Percentiles rank a stretch among this genome's conserved stretches.
Evolutionary conservation across 805 yeast species (phyloP).

Genomic region (Kluyveromyces aestuarii): DNA sequence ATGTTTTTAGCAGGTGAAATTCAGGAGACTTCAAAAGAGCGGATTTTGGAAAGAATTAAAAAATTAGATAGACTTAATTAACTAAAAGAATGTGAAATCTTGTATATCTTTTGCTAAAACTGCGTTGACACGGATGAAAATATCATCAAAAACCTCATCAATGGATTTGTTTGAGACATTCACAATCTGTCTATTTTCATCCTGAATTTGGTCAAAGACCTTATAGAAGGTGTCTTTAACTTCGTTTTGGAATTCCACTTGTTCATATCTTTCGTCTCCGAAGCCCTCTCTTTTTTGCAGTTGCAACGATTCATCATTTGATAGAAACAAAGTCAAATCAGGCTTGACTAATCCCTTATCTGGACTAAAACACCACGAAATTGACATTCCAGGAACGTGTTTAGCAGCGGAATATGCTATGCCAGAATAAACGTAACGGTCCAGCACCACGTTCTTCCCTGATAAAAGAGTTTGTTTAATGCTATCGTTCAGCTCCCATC

Average conservation of each 20-base stretch:
- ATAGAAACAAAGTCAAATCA: conserved; percentile 71
- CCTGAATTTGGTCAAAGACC: conserved; percentile 32
- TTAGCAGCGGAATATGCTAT: conserved; percentile 89
- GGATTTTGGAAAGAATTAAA: conserved; percentile 54
- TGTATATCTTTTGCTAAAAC: conserved; percentile 2
- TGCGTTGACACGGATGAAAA: conserved; percentile 32
- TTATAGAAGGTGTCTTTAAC: conserved; percentile 55
- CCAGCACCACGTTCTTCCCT: conserved; percentile 62
- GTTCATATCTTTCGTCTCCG: conserved; percentile 93
- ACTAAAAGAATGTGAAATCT: conserved; percentile 19
- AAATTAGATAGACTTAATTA: conserved; percentile 56
- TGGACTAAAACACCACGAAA: conserved; percentile 72
- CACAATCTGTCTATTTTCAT: conserved; percentile 35
- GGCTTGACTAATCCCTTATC: conserved; percentile 84
- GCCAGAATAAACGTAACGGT: conserved; percentile 88
- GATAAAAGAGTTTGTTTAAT: conserved; percentile 32
- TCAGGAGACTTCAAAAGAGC: conserved; percentile 71
- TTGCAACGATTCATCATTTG: conserved; percentile 36
- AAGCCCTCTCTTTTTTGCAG: conserved; percentile 58
- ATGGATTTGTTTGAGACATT: conserved; percentile 53
- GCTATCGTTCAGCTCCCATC: conserved; percentile 71
- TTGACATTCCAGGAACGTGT: conserved; percentile 37
- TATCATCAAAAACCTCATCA: conserved; percentile 41
- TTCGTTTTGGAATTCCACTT: conserved; percentile 55
- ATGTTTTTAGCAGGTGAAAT: conserved; percentile 85